These are phyloP conservation scores for Populus hybrid DNA, from an alignment of 441 rosid species.

Conservation along the genomic window DNA sequence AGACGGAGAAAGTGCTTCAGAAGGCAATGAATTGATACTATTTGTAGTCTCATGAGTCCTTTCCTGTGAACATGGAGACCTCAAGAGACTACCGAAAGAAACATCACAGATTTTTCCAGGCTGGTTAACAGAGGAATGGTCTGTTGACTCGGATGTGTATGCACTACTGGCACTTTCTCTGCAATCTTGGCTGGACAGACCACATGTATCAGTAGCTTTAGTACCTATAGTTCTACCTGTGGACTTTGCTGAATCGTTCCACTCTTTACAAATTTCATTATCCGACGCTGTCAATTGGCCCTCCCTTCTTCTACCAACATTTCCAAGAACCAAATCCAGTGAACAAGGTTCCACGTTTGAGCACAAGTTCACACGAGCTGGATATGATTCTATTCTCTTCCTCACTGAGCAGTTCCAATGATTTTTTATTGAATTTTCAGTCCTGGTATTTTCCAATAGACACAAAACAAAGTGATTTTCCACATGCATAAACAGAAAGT, in stretches of 20 bases:
- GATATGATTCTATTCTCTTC: conserved; percentile 62
- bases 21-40: neutral
- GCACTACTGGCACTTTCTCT: neutral
- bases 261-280: neutral
- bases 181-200: neutral
- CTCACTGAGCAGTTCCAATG: conserved; percentile 93
- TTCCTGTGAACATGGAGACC: conserved; percentile 2
- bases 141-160: neutral
- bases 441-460: conserved; percentile 44
- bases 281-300: neutral
- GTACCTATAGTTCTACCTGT: neutral
- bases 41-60: conserved; percentile 1
- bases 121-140: neutral
- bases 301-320: conserved; percentile 2
- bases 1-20: neutral
- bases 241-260: neutral
- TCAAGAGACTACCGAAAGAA: neutral
- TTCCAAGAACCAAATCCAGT: conserved; percentile 19
- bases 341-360: conserved; percentile 1
- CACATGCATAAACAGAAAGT: neutral
- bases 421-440: conserved; percentile 84
- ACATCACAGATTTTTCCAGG: neutral
- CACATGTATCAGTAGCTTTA: neutral
- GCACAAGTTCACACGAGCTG: conserved; percentile 18
- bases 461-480: neutral